Evolutionary conservation across 2,329 filamentous ascomycete species (phyloP), one percentile per base, ranked within the genome.

Genomic region (Parastagonospora avenae): DNA sequence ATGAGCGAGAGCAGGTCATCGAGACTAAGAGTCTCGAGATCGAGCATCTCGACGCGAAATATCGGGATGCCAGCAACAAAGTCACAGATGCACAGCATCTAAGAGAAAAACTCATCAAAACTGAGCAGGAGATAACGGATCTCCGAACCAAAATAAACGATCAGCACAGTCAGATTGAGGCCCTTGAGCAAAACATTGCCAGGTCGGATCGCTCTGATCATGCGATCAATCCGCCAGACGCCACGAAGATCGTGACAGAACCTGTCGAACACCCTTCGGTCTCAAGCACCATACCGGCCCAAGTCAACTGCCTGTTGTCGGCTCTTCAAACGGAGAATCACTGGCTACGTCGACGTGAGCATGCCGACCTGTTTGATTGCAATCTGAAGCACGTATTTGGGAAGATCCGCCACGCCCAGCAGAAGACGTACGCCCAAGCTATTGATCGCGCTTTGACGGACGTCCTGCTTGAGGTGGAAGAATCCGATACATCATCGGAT

Each of bases 1-100:
- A 92, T 70, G 87, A 88, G 31, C 84, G 96, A 45, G 92, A 95
- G 72, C 93, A 95, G 51, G 83, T 90, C 19, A 84, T 88, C n/a
- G 88, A 71, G 27, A 73, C 69, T 1, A 71, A 71, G 42, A 63
- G 70, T 16, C 61, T 97, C 61, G 92, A 94, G 73, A 96, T 97
- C 61, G 93, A 97, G 74, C 90, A 94, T 35, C 85, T 97, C 32
- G 90, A 96, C 72, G 90, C 90, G 28, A 67, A 69, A 54, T 62
- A 64, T 40, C 59, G 62, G 10, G 67, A 73, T 45, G 64, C 63
- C 19, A 42, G 59, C 9, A 48, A 55, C 55, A 31, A 71, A 67
- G 51, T 60, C 59, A 14, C 58, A 12, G 66, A 68, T 42, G 50
- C 66, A 12, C 41, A 53, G 2, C 45, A 50, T 15, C 60, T 63